These are phyloP conservation scores for Withania somnifera DNA, from an alignment of 305 asterid species.

Conservation along the genomic window DNA sequence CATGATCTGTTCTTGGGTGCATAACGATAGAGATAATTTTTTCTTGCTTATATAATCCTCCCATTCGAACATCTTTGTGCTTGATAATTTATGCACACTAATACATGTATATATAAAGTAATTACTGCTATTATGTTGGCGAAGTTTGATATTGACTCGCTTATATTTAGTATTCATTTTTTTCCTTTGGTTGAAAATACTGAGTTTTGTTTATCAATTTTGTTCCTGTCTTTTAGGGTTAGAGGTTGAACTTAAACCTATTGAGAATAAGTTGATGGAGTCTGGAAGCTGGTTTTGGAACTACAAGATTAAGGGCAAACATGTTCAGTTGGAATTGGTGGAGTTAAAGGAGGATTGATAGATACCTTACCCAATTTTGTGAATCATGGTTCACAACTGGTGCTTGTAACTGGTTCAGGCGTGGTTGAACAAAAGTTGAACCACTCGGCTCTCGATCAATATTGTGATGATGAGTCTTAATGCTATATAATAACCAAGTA, in stretches of 20 bases:
- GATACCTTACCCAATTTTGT: slow-evolving; percentile 20
- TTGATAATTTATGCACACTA: not conserved
- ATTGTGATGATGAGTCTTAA: slow-evolving; percentile 5
- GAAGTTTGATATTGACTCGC: not conserved
- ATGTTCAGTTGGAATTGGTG: slow-evolving; percentile 57
- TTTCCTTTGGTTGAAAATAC: not conserved
- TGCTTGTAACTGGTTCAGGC: slow-evolving; percentile 12
- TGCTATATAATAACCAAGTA: slow-evolving; percentile 8
- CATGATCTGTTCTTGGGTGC: not conserved
- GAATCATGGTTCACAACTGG: slow-evolving; percentile 73
- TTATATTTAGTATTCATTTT: not conserved
- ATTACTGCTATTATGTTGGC: not conserved
- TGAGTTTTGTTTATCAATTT: slow-evolving; percentile 3
- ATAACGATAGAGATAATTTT: not conserved
- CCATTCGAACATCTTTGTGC: not conserved
- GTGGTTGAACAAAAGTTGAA: slow-evolving; percentile 91
- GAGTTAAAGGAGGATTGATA: slow-evolving; percentile 32
- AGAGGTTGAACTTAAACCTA: slow-evolving; percentile 45
- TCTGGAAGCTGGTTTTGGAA: slow-evolving; percentile 94
- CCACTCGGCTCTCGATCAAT: slow-evolving; percentile 25
- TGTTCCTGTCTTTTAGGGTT: slow-evolving; percentile 42
- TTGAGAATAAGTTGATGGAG: slow-evolving; percentile 55
- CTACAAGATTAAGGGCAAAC: slow-evolving; percentile 50
- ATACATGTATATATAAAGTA: not conserved
- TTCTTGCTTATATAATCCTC: not conserved